These are phyloP conservation scores for Penicillium psychrosexuale DNA, from an alignment of 2,329 filamentous ascomycete species.

Conservation along the genomic window DNA sequence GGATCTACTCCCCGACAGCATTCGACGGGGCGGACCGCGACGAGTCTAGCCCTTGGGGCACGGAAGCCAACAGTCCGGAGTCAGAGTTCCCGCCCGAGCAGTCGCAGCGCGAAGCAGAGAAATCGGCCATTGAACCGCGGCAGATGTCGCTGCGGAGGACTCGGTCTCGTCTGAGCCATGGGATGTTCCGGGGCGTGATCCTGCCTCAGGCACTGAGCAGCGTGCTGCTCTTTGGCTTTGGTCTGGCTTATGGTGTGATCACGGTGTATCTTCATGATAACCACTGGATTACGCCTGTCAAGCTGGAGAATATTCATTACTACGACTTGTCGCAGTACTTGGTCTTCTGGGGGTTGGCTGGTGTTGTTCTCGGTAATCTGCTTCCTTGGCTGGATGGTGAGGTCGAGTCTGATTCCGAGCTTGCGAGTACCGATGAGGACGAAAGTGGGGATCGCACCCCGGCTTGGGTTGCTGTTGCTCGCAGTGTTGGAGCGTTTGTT, in stretches of 20 bases:
- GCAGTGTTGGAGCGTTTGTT: slow-evolving; percentile 68
- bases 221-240: slow-evolving; percentile 70
- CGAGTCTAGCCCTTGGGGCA: slow-evolving; percentile 73
- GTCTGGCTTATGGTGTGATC: slow-evolving; percentile 76
- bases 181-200: slow-evolving; percentile 41
- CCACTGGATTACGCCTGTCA: slow-evolving; percentile 60
- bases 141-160: slow-evolving; percentile 32
- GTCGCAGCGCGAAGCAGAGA: slow-evolving; percentile 35
- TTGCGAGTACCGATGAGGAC: slow-evolving; percentile 29
- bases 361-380: slow-evolving; percentile 72
- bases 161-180: slow-evolving; percentile 38
- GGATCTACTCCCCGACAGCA: slow-evolving; percentile 76
- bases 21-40: slow-evolving; percentile 52
- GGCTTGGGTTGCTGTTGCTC: slow-evolving; percentile 68
- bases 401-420: slow-evolving; percentile 36
- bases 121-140: slow-evolving; percentile 28
- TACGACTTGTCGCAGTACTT: slow-evolving; percentile 64
- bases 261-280: slow-evolving; percentile 76
- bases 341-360: slow-evolving; percentile 75
- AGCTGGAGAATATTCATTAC: slow-evolving; percentile 55
- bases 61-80: slow-evolving; percentile 67
- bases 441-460: slow-evolving; percentile 30
- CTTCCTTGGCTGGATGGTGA: slow-evolving; percentile 84
- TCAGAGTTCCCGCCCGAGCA: slow-evolving; percentile 37
- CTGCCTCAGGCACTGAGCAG: slow-evolving; percentile 58